These are phyloP conservation scores for Primulina eburnea DNA, from an alignment of 257 asterid species.

Conservation along the genomic window DNA sequence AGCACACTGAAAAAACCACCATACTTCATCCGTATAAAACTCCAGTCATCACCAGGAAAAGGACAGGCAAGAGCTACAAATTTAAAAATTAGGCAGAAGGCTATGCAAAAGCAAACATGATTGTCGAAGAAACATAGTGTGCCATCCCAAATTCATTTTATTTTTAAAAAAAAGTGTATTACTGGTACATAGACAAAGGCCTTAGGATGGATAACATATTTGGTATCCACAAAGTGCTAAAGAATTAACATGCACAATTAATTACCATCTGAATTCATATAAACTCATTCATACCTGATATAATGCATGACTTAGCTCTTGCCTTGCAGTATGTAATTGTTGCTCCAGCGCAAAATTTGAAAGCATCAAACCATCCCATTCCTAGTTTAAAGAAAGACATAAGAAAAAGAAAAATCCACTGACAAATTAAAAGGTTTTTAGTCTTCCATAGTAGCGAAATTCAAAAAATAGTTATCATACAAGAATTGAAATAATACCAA, in stretches of 20 bases:
- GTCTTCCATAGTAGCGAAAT: not conserved
- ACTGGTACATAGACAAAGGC: not conserved
- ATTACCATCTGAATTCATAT: conserved; percentile 9
- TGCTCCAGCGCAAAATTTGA: conserved; percentile 94
- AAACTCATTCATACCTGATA: conserved; percentile 62
- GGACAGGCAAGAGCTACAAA: not conserved
- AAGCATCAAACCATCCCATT: conserved; percentile 97
- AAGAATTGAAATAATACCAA: not conserved
- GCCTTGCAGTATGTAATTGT: conserved; percentile 92
- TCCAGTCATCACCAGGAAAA: not conserved
- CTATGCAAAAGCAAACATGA: not conserved
- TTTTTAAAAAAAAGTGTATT: no score
- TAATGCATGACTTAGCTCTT: conserved; percentile 95
- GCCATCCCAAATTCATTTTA: not conserved
- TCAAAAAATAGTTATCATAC: not conserved
- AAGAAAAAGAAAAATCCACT: conserved; percentile 10
- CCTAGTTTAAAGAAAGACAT: conserved; percentile 41
- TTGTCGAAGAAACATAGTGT: not conserved
- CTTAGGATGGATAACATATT: not conserved
- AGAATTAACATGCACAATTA: not conserved
- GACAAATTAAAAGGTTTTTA: not conserved
- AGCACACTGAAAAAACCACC: not conserved
- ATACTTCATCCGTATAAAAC: not conserved
- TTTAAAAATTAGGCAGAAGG: not conserved
- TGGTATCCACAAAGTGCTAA: not conserved